Evolutionary conservation across 169 alveolate genomes (phyloP), one percentile per base, ranked within the genome.

Genomic region (Toxoplasma gondii): DNA sequence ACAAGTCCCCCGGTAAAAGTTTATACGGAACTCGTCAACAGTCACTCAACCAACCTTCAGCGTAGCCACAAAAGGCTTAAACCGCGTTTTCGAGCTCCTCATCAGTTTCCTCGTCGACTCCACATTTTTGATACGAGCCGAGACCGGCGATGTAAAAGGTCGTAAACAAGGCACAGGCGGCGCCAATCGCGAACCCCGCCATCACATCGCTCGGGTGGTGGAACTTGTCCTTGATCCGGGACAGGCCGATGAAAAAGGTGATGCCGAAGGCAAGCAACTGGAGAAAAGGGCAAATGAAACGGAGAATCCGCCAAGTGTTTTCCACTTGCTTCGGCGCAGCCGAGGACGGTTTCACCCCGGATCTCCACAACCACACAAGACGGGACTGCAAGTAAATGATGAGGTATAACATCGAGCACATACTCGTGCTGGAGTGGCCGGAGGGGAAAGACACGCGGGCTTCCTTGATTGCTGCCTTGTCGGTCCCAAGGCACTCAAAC

Each of bases 361-460:
- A 78, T 9, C 27, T 38, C 4, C 54, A 39, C 34, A 80, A 53
- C 69, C 49, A 81, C 49, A 84, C 43, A 49, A 93, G 92, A 54
- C 95, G 92, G 54, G 69, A 93, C 95, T 93, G 95, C 82, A 93
- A 74, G 87, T 86, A 93, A 19, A 93, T 41, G 45, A 86, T 34
- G 31, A 91, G 81, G 90, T 93, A 93, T 1, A 93, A 10, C 95
- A 93, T 93, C 0, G 93, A 86, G 87, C 92, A 93, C 81, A 80
- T 86, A 22, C 91, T 41, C 22, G 78, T 86, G 93, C 95, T 93
- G 82, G 92, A 83, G 69, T 93, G 95, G n/a, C 88, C 90, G 1
- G 95, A 93, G 34, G 90, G 90, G 67, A 93, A 93, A 36, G 92
- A 83, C 78, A 93, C 88, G 36, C 95, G 95, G 1, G 95, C 95